Base-by-base conservation (phyloP, 805 yeast species). In the Suhomyces vadensis region DNA sequence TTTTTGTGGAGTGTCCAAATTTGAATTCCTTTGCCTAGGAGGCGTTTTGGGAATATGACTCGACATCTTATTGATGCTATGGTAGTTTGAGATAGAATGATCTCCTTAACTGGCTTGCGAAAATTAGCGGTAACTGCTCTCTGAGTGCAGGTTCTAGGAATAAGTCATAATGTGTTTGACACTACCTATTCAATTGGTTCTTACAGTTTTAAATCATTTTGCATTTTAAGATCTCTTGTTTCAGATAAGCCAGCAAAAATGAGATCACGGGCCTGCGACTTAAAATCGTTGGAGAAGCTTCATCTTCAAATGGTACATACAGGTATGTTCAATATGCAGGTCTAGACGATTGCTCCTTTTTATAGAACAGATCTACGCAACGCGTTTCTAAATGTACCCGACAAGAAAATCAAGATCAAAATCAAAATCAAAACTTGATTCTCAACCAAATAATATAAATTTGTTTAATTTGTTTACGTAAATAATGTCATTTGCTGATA, bases 401-500 rank as follows among this genome's bases (percentile, higher is more conserved):
- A 21, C 38, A 11, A 13, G 13, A 27, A 35, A 35, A 21, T 14
- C 25, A n/a, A 35, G 23, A 19, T 13, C 38, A 35, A 21, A 21
- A 13, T n/a, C 16, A n/a, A 31, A 23, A 23, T 21, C 35, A 25
- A 10, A 24, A 38, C 21, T 27, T 21, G 21, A 14, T 35, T 27
- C 9, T 27, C n/a, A 27, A 7, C 25, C 26, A 8, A 22, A 20
- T 22, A 11, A 11, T 19, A 23, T 5, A 6, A 22, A 20, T 21
- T 9, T 35, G 17, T 13, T 23, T 21, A 21, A 13, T 13, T 13
- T 29, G 20, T 16, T 29, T 29, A 14, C n/a, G 33, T 20, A 20
- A 29, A 4, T 11, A 33, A 71, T 71, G 76, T 78, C 87, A 16
- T 85, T 86, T 65, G 81, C 87, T 4, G 88, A 84, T 53, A 79